A percentile compares a stretch with the other conserved stretches of the same genome.
phyloP scores from a whole-genome alignment of 768 basidiomycete species.

The Panellus pusillus region DNA sequence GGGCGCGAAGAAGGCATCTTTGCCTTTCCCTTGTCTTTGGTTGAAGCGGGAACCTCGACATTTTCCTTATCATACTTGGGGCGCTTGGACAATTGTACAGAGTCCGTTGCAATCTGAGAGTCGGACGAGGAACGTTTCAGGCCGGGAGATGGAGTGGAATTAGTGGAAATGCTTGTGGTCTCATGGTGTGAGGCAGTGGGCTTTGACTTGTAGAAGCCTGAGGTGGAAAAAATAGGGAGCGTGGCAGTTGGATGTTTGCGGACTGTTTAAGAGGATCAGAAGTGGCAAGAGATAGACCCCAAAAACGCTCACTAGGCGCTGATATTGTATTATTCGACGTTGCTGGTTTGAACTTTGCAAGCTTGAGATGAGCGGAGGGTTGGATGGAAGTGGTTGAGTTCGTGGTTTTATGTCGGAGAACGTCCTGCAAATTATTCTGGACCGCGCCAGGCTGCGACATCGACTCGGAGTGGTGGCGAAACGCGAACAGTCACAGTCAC shows the following conservation, averaged over 20 bases:
- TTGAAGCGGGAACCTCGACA: background rate
- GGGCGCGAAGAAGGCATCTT: constrained; percentile 1
- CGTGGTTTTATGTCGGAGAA: constrained; percentile 29
- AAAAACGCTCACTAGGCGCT: background rate
- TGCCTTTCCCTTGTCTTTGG: constrained; percentile 24
- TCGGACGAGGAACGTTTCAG: constrained; percentile 45
- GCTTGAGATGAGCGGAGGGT: constrained; percentile 19
- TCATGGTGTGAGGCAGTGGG: constrained; percentile 17
- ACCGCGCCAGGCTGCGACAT: constrained; percentile 18
- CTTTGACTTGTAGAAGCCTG: constrained; percentile 39
- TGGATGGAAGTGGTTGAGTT: constrained; percentile 13
- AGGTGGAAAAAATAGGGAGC: constrained; percentile 46
- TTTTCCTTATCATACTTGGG: constrained; percentile 43
- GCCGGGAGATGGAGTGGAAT: constrained; percentile 35
- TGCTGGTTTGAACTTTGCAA: constrained; percentile 49
- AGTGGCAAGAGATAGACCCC: background rate
- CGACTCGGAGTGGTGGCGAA: too few relatives aligned
- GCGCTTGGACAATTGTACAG: constrained; percentile 34
- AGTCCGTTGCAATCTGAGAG: constrained; percentile 31
- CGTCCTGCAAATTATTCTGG: constrained; percentile 43
- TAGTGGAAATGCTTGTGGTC: constrained; percentile 37
- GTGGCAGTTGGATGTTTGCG: constrained; percentile 26
- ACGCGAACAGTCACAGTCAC: background rate
- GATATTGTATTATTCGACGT: constrained; percentile 7
- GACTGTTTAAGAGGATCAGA: constrained; percentile 17